Evolutionary conservation across 75 land plant genomes (phyloP), one percentile per base, ranked within the genome.

Genomic region (Cryptomeria japonica): DNA sequence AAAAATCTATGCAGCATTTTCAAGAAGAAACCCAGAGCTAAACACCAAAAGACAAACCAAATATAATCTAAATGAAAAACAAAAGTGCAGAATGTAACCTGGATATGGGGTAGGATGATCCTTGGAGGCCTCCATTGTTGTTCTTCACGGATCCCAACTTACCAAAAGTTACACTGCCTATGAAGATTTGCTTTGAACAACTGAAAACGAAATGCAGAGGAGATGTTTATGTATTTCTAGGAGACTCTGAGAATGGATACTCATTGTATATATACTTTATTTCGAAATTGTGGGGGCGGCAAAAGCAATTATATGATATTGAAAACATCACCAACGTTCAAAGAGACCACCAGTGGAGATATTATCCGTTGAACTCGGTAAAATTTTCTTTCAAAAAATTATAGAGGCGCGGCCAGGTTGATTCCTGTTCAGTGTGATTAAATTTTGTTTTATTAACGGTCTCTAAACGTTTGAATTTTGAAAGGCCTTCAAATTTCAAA

Each of bases 71-170:
- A 47, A 19, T 10, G 39, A 19, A 44, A 44, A 44, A 80, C 25
- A 42, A 41, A 28, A 16, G 14, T 73, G 77, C 14, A 34, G 0
- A 73, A 73, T 73, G 77, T 13, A 28, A 82, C 84, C 84, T 82
- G 84, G 84, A 82, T 46, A 82, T 82, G 84, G 84, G 14, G 84
- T 82, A 12, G 84, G 84, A 82, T 82, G 84, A 80, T 80, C 83
- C 46, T 80, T 82, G 16, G 84, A 82, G 10, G 83, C 83, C 25
- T 82, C 84, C 84, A 82, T 82, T 28, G 83, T 22, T 22, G 10
- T 73, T 73, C 49, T 73, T 32, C 49, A 82, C 47, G 46, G 84
- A 44, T 82, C 84, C 84, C 49, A 41, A 46, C 49, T 28, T 2
- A 6, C 84, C 49, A 44, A 82, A 82, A 28, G 84, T 22, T 41